Conservation (phyloP, 768 basidiomycete genomes). For the Tylopilus subfusipes region DNA sequence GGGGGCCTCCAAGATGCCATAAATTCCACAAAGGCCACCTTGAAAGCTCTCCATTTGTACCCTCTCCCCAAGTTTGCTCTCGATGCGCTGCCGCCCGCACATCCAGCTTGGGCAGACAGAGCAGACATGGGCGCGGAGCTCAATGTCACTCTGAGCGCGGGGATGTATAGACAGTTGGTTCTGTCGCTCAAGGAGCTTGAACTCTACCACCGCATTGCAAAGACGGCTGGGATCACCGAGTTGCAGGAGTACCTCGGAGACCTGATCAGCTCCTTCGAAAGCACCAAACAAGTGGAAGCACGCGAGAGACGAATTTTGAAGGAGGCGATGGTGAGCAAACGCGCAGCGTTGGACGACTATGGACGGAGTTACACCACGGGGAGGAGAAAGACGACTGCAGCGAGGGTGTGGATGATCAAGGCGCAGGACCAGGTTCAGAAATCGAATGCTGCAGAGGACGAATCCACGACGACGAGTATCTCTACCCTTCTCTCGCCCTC, state of each 20-base stretch:
- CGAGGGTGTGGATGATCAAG: slow-evolving; percentile 91
- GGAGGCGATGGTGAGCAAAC: slow-evolving; percentile 44
- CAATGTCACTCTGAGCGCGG: slow-evolving; percentile 56
- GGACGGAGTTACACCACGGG: slow-evolving; percentile 89
- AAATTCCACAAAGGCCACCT: slow-evolving; percentile 49
- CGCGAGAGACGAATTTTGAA: slow-evolving; percentile 29
- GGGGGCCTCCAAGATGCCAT: slow-evolving; percentile 63
- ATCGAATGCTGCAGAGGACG: background rate
- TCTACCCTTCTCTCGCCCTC: slow-evolving; percentile 19
- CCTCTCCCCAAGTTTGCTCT: slow-evolving; percentile 75
- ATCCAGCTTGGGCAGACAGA: slow-evolving; percentile 67
- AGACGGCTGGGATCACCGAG: slow-evolving; percentile 30
- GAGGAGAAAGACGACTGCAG: slow-evolving; percentile 83
- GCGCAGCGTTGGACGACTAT: slow-evolving; percentile 60
- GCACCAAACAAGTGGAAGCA: slow-evolving; percentile 53
- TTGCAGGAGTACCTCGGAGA: slow-evolving; percentile 60
- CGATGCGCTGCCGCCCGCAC: slow-evolving; percentile 52
- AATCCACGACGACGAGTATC: slow-evolving; percentile 5
- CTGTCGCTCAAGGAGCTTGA: slow-evolving; percentile 64
- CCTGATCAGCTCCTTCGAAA: slow-evolving; percentile 62
- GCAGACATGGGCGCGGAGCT: slow-evolving; percentile 57
- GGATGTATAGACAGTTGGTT: slow-evolving; percentile 66
- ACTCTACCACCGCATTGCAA: slow-evolving; percentile 41
- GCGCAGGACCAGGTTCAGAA: slow-evolving; percentile 40
- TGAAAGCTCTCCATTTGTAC: slow-evolving; percentile 64